Percentiles rank a stretch among this genome's conserved stretches.
Conservation (phyloP, 805 yeast species). For the Monosporozyma solicola region DNA sequence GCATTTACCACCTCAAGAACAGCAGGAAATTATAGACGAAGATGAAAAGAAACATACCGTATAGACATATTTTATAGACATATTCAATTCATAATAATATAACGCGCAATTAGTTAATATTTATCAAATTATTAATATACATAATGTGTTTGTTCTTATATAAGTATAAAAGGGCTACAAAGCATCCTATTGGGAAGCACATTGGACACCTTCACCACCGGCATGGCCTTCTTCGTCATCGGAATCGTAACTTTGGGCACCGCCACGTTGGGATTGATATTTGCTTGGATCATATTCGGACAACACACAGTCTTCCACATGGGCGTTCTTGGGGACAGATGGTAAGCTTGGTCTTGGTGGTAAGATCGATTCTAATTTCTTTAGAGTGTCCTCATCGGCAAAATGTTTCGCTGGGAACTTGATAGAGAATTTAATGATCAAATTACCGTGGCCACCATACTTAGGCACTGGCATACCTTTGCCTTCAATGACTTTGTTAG, state of each 20-base stretch:
- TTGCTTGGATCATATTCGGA: constrained; percentile 57
- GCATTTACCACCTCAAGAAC: background rate
- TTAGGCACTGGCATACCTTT: constrained; percentile 97
- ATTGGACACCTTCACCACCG: constrained; percentile 42
- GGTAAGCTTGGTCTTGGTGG: constrained; percentile 60
- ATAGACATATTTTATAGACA: too few species aligned
- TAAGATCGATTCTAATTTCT: constrained; percentile 62
- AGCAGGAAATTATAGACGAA: background rate
- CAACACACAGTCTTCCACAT: constrained; percentile 72
- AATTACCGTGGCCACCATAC: constrained; percentile 80
- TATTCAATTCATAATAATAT: too few species aligned
- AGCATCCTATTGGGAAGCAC: constrained; percentile 71
- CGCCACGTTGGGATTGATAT: constrained; percentile 37
- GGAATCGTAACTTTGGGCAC: constrained; percentile 36
- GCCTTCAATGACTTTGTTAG: constrained; percentile 70
- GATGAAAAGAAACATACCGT: background rate
- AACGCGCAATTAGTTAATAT: background rate
- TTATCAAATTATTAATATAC: background rate
- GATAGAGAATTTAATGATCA: constrained; percentile 75
- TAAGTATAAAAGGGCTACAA: background rate
- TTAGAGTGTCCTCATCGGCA: constrained; percentile 65
- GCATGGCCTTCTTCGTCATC: constrained; percentile 46
- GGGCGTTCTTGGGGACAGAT: constrained; percentile 58
- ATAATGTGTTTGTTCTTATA: background rate
- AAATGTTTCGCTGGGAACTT: constrained; percentile 79